phyloP scores from a whole-genome alignment of 768 basidiomycete genomes.

The Tulasnella sp. region DNA sequence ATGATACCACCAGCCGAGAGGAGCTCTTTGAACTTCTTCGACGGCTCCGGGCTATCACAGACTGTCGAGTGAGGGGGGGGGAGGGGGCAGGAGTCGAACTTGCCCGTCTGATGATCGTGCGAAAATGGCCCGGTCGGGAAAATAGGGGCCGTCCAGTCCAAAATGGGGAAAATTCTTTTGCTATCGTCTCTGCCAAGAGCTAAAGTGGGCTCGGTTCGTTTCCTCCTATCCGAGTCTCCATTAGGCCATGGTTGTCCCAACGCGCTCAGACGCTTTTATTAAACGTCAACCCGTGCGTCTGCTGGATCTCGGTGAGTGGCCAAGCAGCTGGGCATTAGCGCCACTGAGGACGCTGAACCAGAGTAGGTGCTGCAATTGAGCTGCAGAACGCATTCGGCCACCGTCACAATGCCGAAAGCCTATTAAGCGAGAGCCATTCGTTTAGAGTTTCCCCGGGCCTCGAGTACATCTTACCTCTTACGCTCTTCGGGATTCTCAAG shows the following conservation, averaged over 20 bases:
- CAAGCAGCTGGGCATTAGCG: too few relatives aligned
- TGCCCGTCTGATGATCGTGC: background rate
- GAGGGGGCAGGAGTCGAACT: slow-evolving; percentile 7
- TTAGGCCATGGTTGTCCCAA: background rate
- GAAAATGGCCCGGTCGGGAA: background rate
- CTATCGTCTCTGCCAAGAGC: background rate
- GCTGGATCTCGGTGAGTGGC: too few relatives aligned
- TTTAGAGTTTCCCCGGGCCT: too few relatives aligned
- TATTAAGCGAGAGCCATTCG: too few relatives aligned
- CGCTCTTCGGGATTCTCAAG: background rate
- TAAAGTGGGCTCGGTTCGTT: background rate
- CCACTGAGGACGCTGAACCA: too few relatives aligned
- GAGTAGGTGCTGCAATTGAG: too few relatives aligned
- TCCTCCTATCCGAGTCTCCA: background rate
- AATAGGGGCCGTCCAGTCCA: background rate
- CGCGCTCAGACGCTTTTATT: background rate
- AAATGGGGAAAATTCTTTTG: background rate
- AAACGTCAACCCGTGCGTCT: too few relatives aligned
- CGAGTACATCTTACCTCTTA: too few relatives aligned
- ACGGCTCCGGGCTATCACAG: background rate
- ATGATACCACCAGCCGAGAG: background rate
- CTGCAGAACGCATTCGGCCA: too few relatives aligned
- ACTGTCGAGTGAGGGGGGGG: background rate
- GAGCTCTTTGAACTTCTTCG: background rate
- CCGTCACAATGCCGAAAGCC: too few relatives aligned